Evolutionary conservation across 2,329 filamentous ascomycete genomes (phyloP), one percentile per base, ranked within the genome.

Genomic region (Fusarium ambrosium): DNA sequence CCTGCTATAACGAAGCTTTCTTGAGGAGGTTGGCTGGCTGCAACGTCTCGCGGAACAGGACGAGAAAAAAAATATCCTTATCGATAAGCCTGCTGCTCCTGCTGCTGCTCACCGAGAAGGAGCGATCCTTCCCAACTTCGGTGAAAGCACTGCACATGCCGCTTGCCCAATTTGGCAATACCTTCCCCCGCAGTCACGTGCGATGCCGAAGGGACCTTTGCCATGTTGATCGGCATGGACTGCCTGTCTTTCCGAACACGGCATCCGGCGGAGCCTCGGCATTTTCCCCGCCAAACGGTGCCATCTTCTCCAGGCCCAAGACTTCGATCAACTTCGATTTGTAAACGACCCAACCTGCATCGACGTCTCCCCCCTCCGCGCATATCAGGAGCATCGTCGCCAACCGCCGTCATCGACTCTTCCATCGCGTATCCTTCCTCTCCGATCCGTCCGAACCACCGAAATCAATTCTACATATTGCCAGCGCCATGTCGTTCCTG

Each of bases 401-500:
- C 27, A 29, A 16, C 10, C 18, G 20, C 63, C 60, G 41, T 51
- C 18, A n/a, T 22, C 11, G 22, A 73, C 55, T 48, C 20, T 53
- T 51, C 4, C 22, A 29, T 67, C 27, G 22, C 22, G 20, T 53
- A 27, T 22, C 34, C 14, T 34, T 6, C 14, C 43, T 62, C 45
- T 8, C 43, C 67, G 62, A 66, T 39, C 36, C 41, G 62, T 66
- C 66, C 75, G 64, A 62, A 34, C 55, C 56, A 32, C 32, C 55
- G 63, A 71, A 36, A 62, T 27, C 45, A 60, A 62, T 51, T 14
- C 55, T 56, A 55, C 34, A 72, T 60, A 65, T 61, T 62, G 22
- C 59, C 70, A 69, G 64, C 79, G 87, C 72, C 77, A 98, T 99
- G 96, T 98, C 96, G 65, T 98, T 99, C 84, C 90, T 98, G 80